Evolutionary conservation across 257 asterid genomes (phyloP).

Genomic region (Thymus mandschuricus): DNA sequence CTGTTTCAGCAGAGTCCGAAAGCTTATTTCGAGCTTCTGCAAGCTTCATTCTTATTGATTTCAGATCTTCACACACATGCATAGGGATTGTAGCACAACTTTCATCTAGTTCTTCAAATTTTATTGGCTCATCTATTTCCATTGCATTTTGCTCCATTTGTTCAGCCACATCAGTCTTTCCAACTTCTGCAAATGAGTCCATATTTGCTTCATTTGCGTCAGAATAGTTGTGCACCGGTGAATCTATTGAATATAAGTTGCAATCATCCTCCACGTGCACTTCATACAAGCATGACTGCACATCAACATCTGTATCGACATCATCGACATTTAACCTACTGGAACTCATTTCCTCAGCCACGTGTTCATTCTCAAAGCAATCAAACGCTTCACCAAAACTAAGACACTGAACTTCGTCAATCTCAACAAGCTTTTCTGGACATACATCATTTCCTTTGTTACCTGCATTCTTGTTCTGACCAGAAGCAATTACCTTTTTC

Average conservation of each 20-base stretch:
- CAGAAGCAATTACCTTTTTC: slow-evolving; percentile 55
- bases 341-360: slow-evolving; percentile 17
- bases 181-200: slow-evolving; percentile 11
- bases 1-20: slow-evolving; percentile 50
- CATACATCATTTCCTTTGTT: slow-evolving; percentile 34
- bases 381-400: slow-evolving; percentile 37
- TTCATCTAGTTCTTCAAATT: slow-evolving; percentile 24
- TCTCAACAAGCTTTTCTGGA: slow-evolving; percentile 57
- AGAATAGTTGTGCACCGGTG: slow-evolving; percentile 19
- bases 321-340: slow-evolving; percentile 19
- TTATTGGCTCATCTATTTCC: slow-evolving; percentile 30
- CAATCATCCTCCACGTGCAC: slow-evolving; percentile 49
- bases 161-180: slow-evolving; percentile 24
- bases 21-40: slow-evolving; percentile 76
- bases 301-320: not conserved
- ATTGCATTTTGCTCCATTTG: slow-evolving; percentile 23
- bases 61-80: slow-evolving; percentile 41
- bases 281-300: slow-evolving; percentile 45
- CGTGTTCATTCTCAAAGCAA: slow-evolving; percentile 27
- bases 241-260: slow-evolving; percentile 32
- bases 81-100: not conserved
- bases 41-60: slow-evolving; percentile 55
- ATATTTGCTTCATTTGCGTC: slow-evolving; percentile 31
- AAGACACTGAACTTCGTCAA: slow-evolving; percentile 47
- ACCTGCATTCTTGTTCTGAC: slow-evolving; percentile 38